phyloP scores from a whole-genome alignment of 805 yeast genomes.

The Saccharomycopsis synnaedendra region DNA sequence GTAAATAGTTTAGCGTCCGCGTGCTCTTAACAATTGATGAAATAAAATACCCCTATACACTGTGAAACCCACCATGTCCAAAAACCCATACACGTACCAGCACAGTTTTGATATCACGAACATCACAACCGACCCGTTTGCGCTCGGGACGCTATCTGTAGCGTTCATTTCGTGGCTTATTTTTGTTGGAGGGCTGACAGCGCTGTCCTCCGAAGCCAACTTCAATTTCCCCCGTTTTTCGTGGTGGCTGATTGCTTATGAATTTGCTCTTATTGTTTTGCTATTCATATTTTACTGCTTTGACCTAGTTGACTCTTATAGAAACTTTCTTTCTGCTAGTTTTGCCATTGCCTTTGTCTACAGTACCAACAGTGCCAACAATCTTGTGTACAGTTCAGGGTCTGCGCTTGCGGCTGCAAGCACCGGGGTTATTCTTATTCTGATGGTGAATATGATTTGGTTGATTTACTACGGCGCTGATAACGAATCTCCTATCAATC shows the following conservation, averaged over 20 bases:
- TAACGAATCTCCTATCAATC: slow-evolving; percentile 76
- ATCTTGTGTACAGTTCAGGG: slow-evolving; percentile 56
- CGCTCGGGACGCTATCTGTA: slow-evolving; percentile 67
- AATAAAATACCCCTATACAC: too few relatives aligned
- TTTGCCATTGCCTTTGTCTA: slow-evolving; percentile 67
- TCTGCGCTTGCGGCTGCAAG: slow-evolving; percentile 75
- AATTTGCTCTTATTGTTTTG: slow-evolving; percentile 46
- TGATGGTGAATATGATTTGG: slow-evolving; percentile 80
- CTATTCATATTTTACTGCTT: slow-evolving; percentile 43
- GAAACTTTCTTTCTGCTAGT: slow-evolving; percentile 30
- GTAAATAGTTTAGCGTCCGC: too few relatives aligned
- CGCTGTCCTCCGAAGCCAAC: slow-evolving; percentile 21
- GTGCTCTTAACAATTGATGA: too few relatives aligned
- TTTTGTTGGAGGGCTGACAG: slow-evolving; percentile 78
- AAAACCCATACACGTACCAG: slow-evolving; percentile 17
- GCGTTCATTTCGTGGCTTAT: slow-evolving; percentile 76
- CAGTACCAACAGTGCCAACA: slow-evolving; percentile 74
- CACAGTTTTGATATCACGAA: slow-evolving; percentile 31
- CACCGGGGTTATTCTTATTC: slow-evolving; percentile 79
- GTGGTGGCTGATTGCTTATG: slow-evolving; percentile 94
- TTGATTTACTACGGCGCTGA: slow-evolving; percentile 84
- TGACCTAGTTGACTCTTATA: slow-evolving; percentile 60
- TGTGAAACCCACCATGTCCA: slow-evolving; percentile 1
- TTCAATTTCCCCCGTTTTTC: slow-evolving; percentile 63
- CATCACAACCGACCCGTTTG: slow-evolving; percentile 76